These are phyloP conservation scores for Lachnellula subtilissima DNA, from an alignment of 2,329 filamentous ascomycete genomes.

Conservation along the genomic window DNA sequence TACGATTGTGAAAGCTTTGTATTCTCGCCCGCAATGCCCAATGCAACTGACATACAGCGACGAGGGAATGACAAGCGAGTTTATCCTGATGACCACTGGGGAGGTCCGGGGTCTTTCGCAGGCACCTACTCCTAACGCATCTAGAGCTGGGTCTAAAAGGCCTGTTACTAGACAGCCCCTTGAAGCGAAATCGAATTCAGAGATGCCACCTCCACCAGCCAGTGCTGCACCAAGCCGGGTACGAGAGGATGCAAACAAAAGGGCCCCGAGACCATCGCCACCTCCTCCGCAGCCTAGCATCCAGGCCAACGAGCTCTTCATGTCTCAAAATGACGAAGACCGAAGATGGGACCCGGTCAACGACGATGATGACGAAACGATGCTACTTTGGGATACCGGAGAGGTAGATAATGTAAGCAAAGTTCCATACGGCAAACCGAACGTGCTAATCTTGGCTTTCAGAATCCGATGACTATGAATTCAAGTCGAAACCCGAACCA, in stretches of 20 bases:
- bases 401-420: constrained; percentile 51
- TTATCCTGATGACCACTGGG: constrained; percentile 77
- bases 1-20: constrained; percentile 61
- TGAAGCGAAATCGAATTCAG: constrained; percentile 24
- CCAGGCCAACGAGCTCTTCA: constrained; percentile 64
- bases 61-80: constrained; percentile 67
- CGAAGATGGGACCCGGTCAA: constrained; percentile 67
- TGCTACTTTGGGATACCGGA: constrained; percentile 70
- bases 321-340: constrained; percentile 58
- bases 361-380: constrained; percentile 59
- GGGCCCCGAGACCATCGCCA: constrained; percentile 45
- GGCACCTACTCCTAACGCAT: constrained; percentile 22
- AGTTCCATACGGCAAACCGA: background rate
- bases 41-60: constrained; percentile 68
- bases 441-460: background rate
- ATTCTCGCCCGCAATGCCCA: constrained; percentile 66
- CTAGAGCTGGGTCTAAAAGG: constrained; percentile 24
- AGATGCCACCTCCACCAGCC: constrained; percentile 26
- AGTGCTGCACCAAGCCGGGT: constrained; percentile 16
- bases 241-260: constrained; percentile 23
- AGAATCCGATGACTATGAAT: constrained; percentile 23
- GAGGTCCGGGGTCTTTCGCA: constrained; percentile 40
- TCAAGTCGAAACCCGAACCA: constrained; percentile 17
- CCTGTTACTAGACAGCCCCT: constrained; percentile 25
- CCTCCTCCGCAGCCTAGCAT: constrained; percentile 52